Conservation (phyloP, 345 rosid genomes). For the Leavenworthia alabamica region DNA sequence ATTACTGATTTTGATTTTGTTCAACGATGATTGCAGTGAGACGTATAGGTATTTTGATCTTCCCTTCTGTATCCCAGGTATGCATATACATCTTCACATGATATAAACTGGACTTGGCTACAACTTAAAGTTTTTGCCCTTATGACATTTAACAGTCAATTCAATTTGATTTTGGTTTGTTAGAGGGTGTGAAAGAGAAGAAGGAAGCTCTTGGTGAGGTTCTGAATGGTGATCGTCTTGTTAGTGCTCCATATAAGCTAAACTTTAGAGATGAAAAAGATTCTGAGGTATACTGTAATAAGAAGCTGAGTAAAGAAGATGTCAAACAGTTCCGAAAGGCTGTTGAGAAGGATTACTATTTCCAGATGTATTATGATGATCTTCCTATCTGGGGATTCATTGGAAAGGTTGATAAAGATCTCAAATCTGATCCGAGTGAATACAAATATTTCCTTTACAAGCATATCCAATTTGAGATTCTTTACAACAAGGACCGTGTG, state of each 20-base stretch:
- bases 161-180: background rate
- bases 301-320: slow-evolving; percentile 48
- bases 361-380: slow-evolving; percentile 88
- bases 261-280: slow-evolving; percentile 64
- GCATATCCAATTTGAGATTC: slow-evolving; percentile 69
- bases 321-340: slow-evolving; percentile 56
- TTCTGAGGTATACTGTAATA: slow-evolving; percentile 54
- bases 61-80: slow-evolving; percentile 76
- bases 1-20: slow-evolving; percentile 6
- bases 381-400: slow-evolving; percentile 88
- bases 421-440: slow-evolving; percentile 56
- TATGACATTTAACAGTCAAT: background rate
- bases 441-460: slow-evolving; percentile 64
- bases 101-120: background rate
- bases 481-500: slow-evolving; percentile 70
- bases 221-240: slow-evolving; percentile 77
- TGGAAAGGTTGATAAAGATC: slow-evolving; percentile 75
- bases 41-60: slow-evolving; percentile 83
- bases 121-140: background rate
- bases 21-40: slow-evolving; percentile 46
- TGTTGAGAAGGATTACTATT: slow-evolving; percentile 73
- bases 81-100: background rate
- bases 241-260: slow-evolving; percentile 78
- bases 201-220: slow-evolving; percentile 91
- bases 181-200: slow-evolving; percentile 60